Evolutionary conservation across 139 green algal species (phyloP).

Genomic region (Chlamydomonas sp.): DNA sequence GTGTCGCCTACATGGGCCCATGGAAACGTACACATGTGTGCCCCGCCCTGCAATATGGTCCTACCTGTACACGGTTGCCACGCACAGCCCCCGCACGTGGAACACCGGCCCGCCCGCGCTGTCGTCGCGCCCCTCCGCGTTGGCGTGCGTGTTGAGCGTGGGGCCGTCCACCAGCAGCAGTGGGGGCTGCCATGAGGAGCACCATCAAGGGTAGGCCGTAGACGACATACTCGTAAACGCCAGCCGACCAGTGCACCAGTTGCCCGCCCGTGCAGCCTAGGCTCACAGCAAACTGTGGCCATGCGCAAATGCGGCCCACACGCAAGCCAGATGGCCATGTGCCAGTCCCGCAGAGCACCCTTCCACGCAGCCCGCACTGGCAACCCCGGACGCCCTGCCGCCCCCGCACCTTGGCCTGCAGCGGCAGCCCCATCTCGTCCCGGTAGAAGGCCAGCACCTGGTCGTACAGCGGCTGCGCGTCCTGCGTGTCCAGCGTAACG

Average conservation of each 20-base stretch:
- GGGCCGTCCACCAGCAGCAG: constrained; percentile 84
- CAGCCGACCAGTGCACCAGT: not conserved
- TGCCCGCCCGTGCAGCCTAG: too few species aligned
- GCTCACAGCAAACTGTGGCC: too few species aligned
- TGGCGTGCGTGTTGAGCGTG: constrained; percentile 71
- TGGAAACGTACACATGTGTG: not conserved
- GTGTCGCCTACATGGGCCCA: too few species aligned
- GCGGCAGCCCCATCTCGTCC: constrained; percentile 21
- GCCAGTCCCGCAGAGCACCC: too few species aligned
- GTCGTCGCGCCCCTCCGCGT: constrained; percentile 35
- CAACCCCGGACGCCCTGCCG: not conserved
- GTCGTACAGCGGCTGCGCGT: constrained; percentile 83
- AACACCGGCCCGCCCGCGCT: constrained; percentile 68
- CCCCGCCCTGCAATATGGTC: not conserved
- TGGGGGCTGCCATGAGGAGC: constrained; percentile 46
- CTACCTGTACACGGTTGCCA: constrained; percentile 76
- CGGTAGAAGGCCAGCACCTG: constrained; percentile 53
- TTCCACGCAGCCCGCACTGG: too few species aligned
- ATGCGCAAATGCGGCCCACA: not conserved
- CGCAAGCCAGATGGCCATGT: not conserved
- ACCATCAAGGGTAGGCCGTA: not conserved
- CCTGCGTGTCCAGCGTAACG: constrained; percentile 82
- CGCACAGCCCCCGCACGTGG: constrained; percentile 81
- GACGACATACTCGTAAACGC: not conserved
- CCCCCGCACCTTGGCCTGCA: not conserved